phyloP scores from a whole-genome alignment of 2,329 filamentous ascomycete genomes.

The Immersiporthe knoxdaviesiana region DNA sequence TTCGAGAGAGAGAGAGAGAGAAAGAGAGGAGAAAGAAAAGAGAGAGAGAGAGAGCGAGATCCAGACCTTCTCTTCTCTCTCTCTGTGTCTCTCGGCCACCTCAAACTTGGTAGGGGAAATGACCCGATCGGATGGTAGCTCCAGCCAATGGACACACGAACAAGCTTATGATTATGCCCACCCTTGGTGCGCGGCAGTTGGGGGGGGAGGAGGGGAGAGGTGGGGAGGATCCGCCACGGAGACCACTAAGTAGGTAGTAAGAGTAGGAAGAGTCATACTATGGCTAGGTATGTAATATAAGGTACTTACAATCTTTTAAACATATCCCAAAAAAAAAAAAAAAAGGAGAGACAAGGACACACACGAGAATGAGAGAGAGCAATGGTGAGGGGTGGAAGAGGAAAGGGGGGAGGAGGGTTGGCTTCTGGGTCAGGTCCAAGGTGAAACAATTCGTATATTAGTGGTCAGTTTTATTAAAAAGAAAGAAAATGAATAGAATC shows the following conservation, averaged over 20 bases:
- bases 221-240: background rate
- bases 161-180: background rate
- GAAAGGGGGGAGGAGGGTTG: background rate
- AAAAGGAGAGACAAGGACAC: background rate
- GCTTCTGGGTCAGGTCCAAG: background rate
- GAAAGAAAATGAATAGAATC: background rate
- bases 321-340: background rate
- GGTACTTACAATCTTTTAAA: background rate
- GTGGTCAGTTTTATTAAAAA: background rate
- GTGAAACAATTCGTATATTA: constrained; percentile 7
- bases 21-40: too few species aligned
- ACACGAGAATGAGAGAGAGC: background rate
- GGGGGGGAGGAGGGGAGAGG: too few species aligned
- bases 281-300: background rate
- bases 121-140: constrained; percentile 11
- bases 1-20: background rate
- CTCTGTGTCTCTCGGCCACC: too few species aligned
- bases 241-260: background rate
- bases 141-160: constrained; percentile 3
- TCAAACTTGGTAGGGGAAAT: constrained; percentile 7
- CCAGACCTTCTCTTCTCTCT: background rate
- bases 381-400: background rate
- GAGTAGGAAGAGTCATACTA: background rate
- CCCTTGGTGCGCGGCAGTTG: constrained; percentile 15
- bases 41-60: too few species aligned